These are phyloP conservation scores for Didymella sp. DNA, from an alignment of 2,329 filamentous ascomycete genomes.

Conservation along the genomic window DNA sequence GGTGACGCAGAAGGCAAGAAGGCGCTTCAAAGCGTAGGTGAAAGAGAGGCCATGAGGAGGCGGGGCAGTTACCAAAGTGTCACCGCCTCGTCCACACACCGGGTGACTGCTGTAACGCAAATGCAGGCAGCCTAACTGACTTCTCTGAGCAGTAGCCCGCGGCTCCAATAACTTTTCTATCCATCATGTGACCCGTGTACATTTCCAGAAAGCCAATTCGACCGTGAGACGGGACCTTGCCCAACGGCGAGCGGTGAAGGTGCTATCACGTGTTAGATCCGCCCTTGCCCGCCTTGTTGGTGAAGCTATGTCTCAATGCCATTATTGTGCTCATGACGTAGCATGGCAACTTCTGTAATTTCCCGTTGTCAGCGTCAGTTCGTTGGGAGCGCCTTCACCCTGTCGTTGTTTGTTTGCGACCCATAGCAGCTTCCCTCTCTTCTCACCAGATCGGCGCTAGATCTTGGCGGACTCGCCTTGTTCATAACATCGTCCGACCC, in stretches of 20 bases:
- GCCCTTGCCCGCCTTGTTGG: neutral
- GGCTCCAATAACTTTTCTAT: slow-evolving; percentile 1
- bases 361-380: neutral
- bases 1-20: slow-evolving; percentile 17
- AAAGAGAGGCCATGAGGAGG: slow-evolving; percentile 17
- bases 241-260: slow-evolving; percentile 20
- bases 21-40: slow-evolving; percentile 20
- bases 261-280: slow-evolving; percentile 21
- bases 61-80: slow-evolving; percentile 18
- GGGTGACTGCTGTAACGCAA: slow-evolving; percentile 20
- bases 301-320: neutral
- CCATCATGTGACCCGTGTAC: neutral
- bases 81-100: slow-evolving; percentile 23
- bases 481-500: slow-evolving; percentile 21
- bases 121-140: slow-evolving; percentile 25
- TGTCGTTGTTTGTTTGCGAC: slow-evolving; percentile 28
- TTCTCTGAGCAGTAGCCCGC: neutral
- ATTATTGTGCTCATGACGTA: slow-evolving; percentile 8
- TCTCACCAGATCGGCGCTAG: slow-evolving; percentile 14
- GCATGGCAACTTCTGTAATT: neutral
- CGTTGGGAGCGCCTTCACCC: neutral
- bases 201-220: neutral
- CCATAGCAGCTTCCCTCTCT: slow-evolving; percentile 25
- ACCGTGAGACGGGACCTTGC: slow-evolving; percentile 1
- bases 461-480: slow-evolving; percentile 27